phyloP scores from a whole-genome alignment of 2,329 filamentous ascomycete species.

The Pseudogymnoascus sp. region DNA sequence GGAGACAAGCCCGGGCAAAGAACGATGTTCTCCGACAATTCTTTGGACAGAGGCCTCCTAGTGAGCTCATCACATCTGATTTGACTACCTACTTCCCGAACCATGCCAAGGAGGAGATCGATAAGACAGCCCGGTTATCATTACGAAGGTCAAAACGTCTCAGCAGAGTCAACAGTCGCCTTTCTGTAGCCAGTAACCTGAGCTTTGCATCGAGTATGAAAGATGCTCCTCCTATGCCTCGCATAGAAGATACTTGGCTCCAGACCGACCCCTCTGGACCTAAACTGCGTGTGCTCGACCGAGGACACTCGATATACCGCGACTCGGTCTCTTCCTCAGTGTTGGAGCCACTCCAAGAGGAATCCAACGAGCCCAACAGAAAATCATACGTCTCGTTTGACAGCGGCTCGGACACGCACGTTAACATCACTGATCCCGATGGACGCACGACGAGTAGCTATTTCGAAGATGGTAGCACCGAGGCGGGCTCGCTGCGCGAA shows the following conservation, averaged over 20 bases:
- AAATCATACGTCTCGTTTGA: slow-evolving; percentile 90
- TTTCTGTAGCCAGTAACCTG: slow-evolving; percentile 88
- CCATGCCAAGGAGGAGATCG: slow-evolving; percentile 87
- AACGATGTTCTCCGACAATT: slow-evolving; percentile 65
- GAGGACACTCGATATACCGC: slow-evolving; percentile 56
- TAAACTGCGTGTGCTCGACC: slow-evolving; percentile 39
- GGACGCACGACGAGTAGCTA: slow-evolving; percentile 69
- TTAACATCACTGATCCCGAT: slow-evolving; percentile 70
- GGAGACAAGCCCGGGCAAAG: slow-evolving; percentile 33
- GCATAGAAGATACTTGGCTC: slow-evolving; percentile 90
- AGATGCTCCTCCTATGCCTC: slow-evolving; percentile 90
- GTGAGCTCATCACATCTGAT: slow-evolving; percentile 94
- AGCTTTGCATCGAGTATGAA: slow-evolving; percentile 88
- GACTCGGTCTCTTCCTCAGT: slow-evolving; percentile 86
- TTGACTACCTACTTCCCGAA: slow-evolving; percentile 96
- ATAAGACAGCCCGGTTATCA: slow-evolving; percentile 87
- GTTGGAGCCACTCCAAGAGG: slow-evolving; percentile 83
- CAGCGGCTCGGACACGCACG: slow-evolving; percentile 61
- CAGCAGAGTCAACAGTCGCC: slow-evolving; percentile 83
- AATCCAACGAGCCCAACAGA: slow-evolving; percentile 73
- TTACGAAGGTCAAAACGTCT: slow-evolving; percentile 83
- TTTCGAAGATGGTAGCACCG: slow-evolving; percentile 71
- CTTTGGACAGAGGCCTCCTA: slow-evolving; percentile 85
- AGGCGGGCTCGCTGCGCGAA: slow-evolving; percentile 68
- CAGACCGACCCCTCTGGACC: slow-evolving; percentile 48